Conservation (phyloP, 1,139 yeast genomes). For the Pichia norvegensis region DNA sequence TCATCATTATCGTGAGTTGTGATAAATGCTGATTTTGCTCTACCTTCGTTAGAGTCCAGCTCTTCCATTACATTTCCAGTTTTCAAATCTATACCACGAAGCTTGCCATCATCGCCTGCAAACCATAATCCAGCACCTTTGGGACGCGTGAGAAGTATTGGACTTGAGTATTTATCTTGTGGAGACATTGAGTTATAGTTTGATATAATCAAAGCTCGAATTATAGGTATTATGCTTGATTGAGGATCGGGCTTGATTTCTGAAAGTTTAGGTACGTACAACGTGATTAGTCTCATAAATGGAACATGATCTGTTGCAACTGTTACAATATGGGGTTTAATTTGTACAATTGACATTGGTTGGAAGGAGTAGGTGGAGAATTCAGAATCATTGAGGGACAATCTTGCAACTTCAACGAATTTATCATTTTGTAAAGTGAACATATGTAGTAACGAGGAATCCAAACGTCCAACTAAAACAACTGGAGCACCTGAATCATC, state of each 20-base stretch:
- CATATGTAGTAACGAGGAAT: constrained; percentile 51
- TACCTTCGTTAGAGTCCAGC: constrained; percentile 31
- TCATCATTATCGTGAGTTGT: constrained; percentile 28
- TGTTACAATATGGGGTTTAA: constrained; percentile 14
- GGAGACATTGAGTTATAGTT: constrained; percentile 58
- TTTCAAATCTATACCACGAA: constrained; percentile 49
- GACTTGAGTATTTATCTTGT: constrained; percentile 62
- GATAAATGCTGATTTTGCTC: constrained; percentile 42
- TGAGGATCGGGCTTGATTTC: constrained; percentile 7
- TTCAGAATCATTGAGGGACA: constrained; percentile 69
- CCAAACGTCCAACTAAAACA: constrained; percentile 50
- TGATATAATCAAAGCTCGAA: constrained; percentile 40
- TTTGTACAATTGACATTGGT: constrained; percentile 41
- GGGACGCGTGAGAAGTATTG: constrained; percentile 35
- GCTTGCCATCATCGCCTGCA: constrained; percentile 60
- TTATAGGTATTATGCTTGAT: constrained; percentile 18
- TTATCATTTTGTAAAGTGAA: constrained; percentile 23
- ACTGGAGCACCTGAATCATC: constrained; percentile 27
- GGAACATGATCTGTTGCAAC: constrained; percentile 70
- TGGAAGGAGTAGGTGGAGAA: constrained; percentile 63
- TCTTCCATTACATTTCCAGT: constrained; percentile 30
- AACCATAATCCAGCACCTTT: constrained; percentile 50
- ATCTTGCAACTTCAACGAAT: constrained; percentile 34
- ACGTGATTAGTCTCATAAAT: constrained; percentile 55
- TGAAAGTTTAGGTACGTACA: constrained; percentile 33